phyloP scores from a whole-genome alignment of 108 stramenopile species.

The Skeletonema marinoi region DNA sequence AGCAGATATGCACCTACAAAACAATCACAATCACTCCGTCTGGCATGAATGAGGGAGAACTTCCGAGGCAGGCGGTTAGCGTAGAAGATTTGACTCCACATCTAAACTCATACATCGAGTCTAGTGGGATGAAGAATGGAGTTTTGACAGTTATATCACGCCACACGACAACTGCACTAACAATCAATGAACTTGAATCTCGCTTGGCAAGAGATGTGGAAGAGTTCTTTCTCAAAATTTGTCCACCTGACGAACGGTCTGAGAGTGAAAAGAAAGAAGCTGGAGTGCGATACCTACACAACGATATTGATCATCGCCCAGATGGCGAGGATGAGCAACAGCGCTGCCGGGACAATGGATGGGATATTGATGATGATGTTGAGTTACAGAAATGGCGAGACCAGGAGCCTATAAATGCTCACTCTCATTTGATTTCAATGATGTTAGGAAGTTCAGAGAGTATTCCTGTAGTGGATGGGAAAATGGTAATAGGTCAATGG shows the following conservation, averaged over 20 bases:
- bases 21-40: slow-evolving; percentile 34
- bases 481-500: slow-evolving; percentile 87
- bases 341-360: slow-evolving; percentile 84
- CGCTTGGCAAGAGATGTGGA: slow-evolving; percentile 78
- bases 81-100: slow-evolving; percentile 86
- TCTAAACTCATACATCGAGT: slow-evolving; percentile 47
- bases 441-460: slow-evolving; percentile 75
- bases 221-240: slow-evolving; percentile 57
- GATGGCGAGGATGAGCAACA: slow-evolving; percentile 78
- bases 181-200: slow-evolving; percentile 84
- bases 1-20: slow-evolving; percentile 40
- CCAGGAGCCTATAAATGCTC: slow-evolving; percentile 92
- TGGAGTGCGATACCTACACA: slow-evolving; percentile 74
- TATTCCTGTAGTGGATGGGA: slow-evolving; percentile 82
- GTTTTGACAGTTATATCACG: slow-evolving; percentile 70
- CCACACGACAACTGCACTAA: slow-evolving; percentile 88
- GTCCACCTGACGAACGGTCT: slow-evolving; percentile 83
- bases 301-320: slow-evolving; percentile 85
- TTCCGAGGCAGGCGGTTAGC: slow-evolving; percentile 71
- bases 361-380: slow-evolving; percentile 78
- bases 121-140: slow-evolving; percentile 69
- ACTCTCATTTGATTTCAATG: slow-evolving; percentile 85
- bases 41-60: slow-evolving; percentile 34
- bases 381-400: slow-evolving; percentile 74
- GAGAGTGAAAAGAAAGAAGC: slow-evolving; percentile 10